Evolutionary conservation across 108 stramenopile species (phyloP).

Genomic region (Cylindrotheca closterium): DNA sequence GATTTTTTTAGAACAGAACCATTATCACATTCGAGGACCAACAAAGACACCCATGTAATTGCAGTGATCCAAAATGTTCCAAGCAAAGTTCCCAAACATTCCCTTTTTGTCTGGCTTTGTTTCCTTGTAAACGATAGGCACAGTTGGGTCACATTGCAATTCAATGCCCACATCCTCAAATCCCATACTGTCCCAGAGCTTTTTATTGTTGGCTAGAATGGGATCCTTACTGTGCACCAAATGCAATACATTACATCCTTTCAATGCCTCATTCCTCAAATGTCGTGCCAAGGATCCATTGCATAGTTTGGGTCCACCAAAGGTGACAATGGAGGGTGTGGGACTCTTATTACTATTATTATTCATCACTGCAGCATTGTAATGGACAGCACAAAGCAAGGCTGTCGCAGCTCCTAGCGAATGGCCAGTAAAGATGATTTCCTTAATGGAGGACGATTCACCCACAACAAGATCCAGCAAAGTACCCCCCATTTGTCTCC

Average conservation of each 20-base stretch:
- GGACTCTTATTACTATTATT: neutral
- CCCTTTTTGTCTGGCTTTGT: neutral
- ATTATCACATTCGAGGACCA: conserved; percentile 30
- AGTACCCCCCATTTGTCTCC: conserved; percentile 37
- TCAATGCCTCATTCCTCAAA: conserved; percentile 27
- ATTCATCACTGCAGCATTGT: conserved; percentile 16
- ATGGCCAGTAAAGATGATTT: conserved; percentile 71
- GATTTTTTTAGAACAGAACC: neutral
- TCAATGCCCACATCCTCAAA: conserved; percentile 52
- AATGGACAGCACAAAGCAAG: conserved; percentile 48
- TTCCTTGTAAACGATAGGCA: conserved; percentile 19
- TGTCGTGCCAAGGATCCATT: conserved; percentile 36
- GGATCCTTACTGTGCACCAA: conserved; percentile 60
- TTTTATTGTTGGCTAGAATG: conserved; percentile 53
- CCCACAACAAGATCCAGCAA: conserved; percentile 18
- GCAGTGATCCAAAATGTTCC: conserved; percentile 52
- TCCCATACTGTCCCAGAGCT: conserved; percentile 56
- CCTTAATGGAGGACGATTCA: conserved; percentile 56
- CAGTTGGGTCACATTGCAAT: conserved; percentile 50
- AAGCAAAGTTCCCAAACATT: conserved; percentile 20
- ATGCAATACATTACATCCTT: conserved; percentile 41
- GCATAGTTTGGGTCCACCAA: conserved; percentile 59
- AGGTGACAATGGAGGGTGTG: conserved; percentile 43
- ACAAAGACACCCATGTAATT: conserved; percentile 50
- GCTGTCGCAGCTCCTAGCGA: conserved; percentile 68